Conservation (phyloP, 2,329 filamentous ascomycete genomes). For the Rachicladosporium sp. region DNA sequence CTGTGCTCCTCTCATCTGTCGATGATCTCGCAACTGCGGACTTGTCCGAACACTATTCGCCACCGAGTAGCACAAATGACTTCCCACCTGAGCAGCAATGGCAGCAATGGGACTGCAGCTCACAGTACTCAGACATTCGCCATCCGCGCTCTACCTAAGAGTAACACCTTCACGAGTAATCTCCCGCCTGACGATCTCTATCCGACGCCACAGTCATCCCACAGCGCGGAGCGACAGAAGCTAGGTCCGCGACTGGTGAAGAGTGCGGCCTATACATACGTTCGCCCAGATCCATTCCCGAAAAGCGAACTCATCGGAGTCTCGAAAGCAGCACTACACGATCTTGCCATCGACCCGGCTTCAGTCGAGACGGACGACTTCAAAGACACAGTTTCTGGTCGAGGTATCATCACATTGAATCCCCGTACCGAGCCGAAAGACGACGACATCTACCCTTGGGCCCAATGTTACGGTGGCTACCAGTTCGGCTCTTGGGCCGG, state of each 20-base stretch:
- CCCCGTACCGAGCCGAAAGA: slow-evolving; percentile 36
- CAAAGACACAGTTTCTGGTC: slow-evolving; percentile 64
- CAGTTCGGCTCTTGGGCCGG: slow-evolving; percentile 75
- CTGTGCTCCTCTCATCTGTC: not conserved
- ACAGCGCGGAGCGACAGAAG: slow-evolving; percentile 63
- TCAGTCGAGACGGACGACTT: slow-evolving; percentile 66
- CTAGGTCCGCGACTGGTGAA: slow-evolving; percentile 78
- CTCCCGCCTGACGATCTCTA: slow-evolving; percentile 67
- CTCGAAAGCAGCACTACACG: slow-evolving; percentile 63
- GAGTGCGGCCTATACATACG: slow-evolving; percentile 78
- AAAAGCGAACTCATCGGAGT: slow-evolving; percentile 71
- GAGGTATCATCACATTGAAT: slow-evolving; percentile 69
- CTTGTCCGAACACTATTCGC: slow-evolving; percentile 8
- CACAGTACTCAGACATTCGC: slow-evolving; percentile 19
- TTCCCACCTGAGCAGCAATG: slow-evolving; percentile 26
- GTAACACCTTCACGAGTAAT: slow-evolving; percentile 50
- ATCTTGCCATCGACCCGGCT: slow-evolving; percentile 61
- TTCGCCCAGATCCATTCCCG: slow-evolving; percentile 62
- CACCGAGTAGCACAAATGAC: slow-evolving; percentile 31
- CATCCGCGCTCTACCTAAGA: slow-evolving; percentile 47
- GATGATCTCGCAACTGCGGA: slow-evolving; percentile 4
- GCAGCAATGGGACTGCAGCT: slow-evolving; percentile 9
- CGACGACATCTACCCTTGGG: slow-evolving; percentile 83
- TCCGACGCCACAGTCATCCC: slow-evolving; percentile 68
- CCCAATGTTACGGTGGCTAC: slow-evolving; percentile 87